These are phyloP conservation scores for Phytopythium montanum DNA, from an alignment of 352 stramenopile species.

Conservation along the genomic window DNA sequence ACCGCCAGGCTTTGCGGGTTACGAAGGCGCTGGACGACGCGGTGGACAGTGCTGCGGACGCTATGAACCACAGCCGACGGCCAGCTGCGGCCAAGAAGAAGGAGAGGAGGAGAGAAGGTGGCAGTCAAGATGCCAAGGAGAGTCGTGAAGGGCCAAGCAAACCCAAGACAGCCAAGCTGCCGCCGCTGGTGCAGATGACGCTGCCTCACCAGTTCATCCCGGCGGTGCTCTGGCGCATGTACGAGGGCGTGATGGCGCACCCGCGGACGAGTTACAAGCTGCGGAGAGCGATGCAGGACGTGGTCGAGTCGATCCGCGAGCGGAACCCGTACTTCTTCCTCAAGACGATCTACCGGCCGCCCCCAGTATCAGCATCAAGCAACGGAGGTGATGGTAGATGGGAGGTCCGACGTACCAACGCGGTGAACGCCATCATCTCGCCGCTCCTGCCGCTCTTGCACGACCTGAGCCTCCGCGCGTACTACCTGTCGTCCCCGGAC, in stretches of 20 bases:
- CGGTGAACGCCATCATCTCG: slow-evolving; percentile 14
- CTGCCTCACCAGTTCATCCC: slow-evolving; percentile 34
- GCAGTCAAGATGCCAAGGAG: background rate
- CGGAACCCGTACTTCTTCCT: slow-evolving; percentile 38
- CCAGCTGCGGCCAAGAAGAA: background rate
- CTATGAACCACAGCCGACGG: background rate
- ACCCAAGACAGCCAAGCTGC: background rate
- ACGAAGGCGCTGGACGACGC: background rate
- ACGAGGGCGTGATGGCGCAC: slow-evolving; percentile 14
- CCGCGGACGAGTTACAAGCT: slow-evolving; percentile 13
- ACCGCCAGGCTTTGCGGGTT: background rate
- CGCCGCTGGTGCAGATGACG: slow-evolving; percentile 12
- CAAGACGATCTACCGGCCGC: slow-evolving; percentile 40
- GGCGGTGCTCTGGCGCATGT: slow-evolving; percentile 27
- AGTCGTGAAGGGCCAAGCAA: background rate
- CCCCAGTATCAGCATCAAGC: slow-evolving; percentile 4
- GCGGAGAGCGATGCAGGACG: slow-evolving; percentile 21
- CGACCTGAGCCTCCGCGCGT: slow-evolving; percentile 17
- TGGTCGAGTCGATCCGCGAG: slow-evolving; percentile 25
- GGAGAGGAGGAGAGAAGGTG: background rate
- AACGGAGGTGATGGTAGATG: slow-evolving; percentile 10
- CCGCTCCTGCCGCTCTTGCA: slow-evolving; percentile 22
- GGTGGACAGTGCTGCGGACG: background rate
- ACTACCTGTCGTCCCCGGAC: slow-evolving; percentile 17
- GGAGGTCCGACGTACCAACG: slow-evolving; percentile 17